A percentile compares a stretch with the other conserved stretches of the same genome.
These are phyloP conservation scores for Epichloe baconii DNA, from an alignment of 2,329 filamentous ascomycete species.

Conservation along the genomic window DNA sequence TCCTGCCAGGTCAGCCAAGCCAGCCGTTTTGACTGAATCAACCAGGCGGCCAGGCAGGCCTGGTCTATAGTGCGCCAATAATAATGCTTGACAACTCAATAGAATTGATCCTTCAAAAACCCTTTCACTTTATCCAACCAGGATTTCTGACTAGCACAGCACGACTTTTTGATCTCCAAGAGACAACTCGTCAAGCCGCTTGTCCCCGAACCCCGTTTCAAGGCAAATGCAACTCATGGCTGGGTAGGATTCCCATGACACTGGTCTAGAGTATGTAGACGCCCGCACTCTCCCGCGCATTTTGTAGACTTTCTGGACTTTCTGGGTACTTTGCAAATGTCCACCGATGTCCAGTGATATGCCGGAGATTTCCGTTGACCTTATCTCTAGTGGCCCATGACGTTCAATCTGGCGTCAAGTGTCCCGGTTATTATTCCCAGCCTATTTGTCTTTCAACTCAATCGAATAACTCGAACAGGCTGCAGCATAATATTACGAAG, in stretches of 20 bases:
- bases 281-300: not conserved
- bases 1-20: not conserved
- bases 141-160: not conserved
- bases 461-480: not conserved
- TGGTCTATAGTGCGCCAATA: too few relatives aligned
- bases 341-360: too few relatives aligned
- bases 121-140: not conserved
- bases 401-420: conserved; percentile 1
- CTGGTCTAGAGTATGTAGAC: not conserved
- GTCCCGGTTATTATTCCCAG: not conserved
- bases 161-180: too few relatives aligned
- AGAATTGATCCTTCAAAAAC: too few relatives aligned
- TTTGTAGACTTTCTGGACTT: too few relatives aligned
- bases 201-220: not conserved
- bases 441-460: not conserved
- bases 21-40: too few relatives aligned
- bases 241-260: too few relatives aligned
- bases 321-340: too few relatives aligned
- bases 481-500: not conserved
- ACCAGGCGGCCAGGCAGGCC: too few relatives aligned
- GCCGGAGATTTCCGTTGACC: not conserved
- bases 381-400: not conserved
- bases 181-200: not conserved
- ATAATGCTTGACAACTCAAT: too few relatives aligned
- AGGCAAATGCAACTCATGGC: not conserved